phyloP scores from a whole-genome alignment of 2,329 filamentous ascomycete genomes.

The Fusarium succisae region DNA sequence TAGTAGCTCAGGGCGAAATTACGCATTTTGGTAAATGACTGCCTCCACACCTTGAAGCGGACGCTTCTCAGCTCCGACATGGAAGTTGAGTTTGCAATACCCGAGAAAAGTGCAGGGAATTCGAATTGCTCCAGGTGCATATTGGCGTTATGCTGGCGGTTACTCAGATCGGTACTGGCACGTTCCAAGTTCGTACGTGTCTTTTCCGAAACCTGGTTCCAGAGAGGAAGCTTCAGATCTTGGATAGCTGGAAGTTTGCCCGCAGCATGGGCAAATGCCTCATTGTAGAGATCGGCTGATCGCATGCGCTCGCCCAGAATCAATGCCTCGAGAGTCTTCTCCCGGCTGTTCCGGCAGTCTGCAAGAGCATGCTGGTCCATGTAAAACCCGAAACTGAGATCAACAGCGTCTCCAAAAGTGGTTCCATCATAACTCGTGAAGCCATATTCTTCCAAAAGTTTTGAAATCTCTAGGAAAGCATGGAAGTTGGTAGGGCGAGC shows the following conservation, averaged over 20 bases:
- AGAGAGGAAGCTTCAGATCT: conserved; percentile 73
- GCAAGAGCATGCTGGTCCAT: conserved; percentile 79
- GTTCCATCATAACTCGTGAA: conserved; percentile 66
- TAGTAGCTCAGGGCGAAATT: conserved; percentile 76
- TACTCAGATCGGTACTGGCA: conserved; percentile 80
- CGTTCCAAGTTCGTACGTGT: conserved; percentile 85
- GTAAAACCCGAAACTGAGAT: conserved; percentile 76
- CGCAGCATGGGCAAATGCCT: conserved; percentile 90
- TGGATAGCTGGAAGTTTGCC: conserved; percentile 84
- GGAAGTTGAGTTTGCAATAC: conserved; percentile 85
- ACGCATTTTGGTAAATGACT: conserved; percentile 77
- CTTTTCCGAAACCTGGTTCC: conserved; percentile 71
- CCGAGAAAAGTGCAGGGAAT: conserved; percentile 88
- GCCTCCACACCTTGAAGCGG: conserved; percentile 85
- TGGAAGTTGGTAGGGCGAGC: conserved; percentile 61
- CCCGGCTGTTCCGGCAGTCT: conserved; percentile 82
- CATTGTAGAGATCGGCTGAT: conserved; percentile 83
- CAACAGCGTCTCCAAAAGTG: conserved; percentile 67
- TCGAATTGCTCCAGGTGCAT: conserved; percentile 86
- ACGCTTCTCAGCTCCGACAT: conserved; percentile 79
- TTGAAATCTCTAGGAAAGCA: conserved; percentile 64
- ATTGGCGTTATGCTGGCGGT: conserved; percentile 75
- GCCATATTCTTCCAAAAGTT: conserved; percentile 64
- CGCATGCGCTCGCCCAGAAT: conserved; percentile 90
- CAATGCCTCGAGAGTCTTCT: conserved; percentile 89